These are phyloP conservation scores for Dactylellina sp. DNA, from an alignment of 2,329 filamentous ascomycete species.

Conservation along the genomic window DNA sequence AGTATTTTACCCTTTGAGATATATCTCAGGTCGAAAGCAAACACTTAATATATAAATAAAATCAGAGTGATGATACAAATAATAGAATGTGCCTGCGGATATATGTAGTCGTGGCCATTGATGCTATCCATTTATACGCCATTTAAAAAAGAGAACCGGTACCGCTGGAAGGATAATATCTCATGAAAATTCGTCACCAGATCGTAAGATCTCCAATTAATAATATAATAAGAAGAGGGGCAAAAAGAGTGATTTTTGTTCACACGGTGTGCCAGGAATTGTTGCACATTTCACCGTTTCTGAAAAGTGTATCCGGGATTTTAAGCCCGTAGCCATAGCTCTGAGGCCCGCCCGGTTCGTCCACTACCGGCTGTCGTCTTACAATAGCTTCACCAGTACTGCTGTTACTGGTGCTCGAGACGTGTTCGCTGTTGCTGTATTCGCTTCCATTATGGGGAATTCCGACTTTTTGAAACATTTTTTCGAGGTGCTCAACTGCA, in stretches of 20 bases:
- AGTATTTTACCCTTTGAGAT: too few species aligned
- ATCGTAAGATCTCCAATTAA: too few species aligned
- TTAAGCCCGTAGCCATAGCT: slow-evolving; percentile 42
- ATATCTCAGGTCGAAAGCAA: too few species aligned
- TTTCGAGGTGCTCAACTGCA: slow-evolving; percentile 40
- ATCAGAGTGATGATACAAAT: too few species aligned
- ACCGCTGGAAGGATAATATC: neutral
- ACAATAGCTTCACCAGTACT: neutral
- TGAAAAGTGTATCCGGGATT: slow-evolving; percentile 51
- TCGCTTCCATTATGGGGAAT: slow-evolving; percentile 49
- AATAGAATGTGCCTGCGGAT: neutral
- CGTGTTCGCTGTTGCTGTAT: slow-evolving; percentile 3
- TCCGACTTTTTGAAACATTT: slow-evolving; percentile 50
- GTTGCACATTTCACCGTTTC: slow-evolving; percentile 47
- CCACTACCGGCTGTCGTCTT: neutral
- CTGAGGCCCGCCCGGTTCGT: slow-evolving; percentile 32
- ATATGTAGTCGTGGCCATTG: neutral
- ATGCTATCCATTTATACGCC: neutral
- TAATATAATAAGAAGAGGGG: too few species aligned
- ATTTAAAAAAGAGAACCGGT: neutral
- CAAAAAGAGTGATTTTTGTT: neutral
- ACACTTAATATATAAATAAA: too few species aligned
- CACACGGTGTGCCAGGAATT: slow-evolving; percentile 47
- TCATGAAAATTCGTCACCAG: neutral
- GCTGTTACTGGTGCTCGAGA: neutral